Evolutionary conservation across 768 basidiomycete genomes (phyloP), one percentile per base, ranked within the genome.

Genomic region (Pleurotus sapidus): DNA sequence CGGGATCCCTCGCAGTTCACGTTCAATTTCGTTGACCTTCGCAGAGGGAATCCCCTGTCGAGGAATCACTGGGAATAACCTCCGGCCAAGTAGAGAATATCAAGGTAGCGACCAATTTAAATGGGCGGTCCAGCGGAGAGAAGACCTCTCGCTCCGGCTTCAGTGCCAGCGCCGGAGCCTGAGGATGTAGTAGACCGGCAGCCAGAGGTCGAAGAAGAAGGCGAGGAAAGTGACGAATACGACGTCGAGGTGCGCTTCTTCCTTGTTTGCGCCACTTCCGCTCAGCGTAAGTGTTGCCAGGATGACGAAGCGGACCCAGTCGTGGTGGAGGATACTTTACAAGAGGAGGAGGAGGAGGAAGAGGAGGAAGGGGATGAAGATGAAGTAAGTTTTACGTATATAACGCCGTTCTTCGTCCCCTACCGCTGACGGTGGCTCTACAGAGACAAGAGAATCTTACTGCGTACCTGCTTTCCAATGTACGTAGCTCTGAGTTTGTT

Each of bases 291-390:
- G 25, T 34, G 20, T 15, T 56, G 49, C 9, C 34, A 51, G 37
- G 18, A 56, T n/a, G 55, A 48, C 8, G 49, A 53, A 30, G 46
- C 51, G 38, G 51, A 7, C 20, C 37, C 30, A 9, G 15, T 37
- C 25, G 20, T 61, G 76, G 65, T 69, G 74, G 55, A 69, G 73
- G 61, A 64, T 68, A 50, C 59, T 65, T 47, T 55, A 68, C 46
- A 65, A 67, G 61, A 69, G 59, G 51, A 46, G 61, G 59, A 64
- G 67, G 59, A 65, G 54, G 58, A 72, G 63, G 63, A 65, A 65
- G 61, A 74, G 71, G 64, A 72, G 30, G 67, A 65, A 18, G 65
- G 61, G 25, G 67, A 64, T 25, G 67, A 65, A 42, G 62, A 68
- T 34, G 47, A 54, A 18, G 60, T 62, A n/a, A 63, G 64, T 51